Percentiles rank a stretch among this genome's conserved stretches.
Conservation (phyloP, 805 yeast species). For the Jamesozyma lodderae region DNA sequence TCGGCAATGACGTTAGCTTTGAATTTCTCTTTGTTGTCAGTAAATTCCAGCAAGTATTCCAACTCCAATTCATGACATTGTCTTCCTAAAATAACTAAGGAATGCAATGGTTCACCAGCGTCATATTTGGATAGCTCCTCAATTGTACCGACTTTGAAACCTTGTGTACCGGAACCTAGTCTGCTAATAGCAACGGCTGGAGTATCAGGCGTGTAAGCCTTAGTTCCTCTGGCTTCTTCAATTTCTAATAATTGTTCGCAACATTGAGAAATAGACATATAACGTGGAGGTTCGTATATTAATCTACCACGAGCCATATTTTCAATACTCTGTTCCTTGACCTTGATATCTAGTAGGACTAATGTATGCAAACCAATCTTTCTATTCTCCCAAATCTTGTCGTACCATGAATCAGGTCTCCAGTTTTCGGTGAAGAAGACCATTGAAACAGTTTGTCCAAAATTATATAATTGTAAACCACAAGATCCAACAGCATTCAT, state of each 20-base stretch:
- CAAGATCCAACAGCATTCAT: conserved; percentile 99
- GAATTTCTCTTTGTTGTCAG: conserved; percentile 47
- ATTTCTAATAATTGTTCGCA: conserved; percentile 81
- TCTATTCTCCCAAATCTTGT: conserved; percentile 81
- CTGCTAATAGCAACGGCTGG: conserved; percentile 93
- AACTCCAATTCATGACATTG: conserved; percentile 89
- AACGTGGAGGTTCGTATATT: conserved; percentile 94
- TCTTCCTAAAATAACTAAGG: conserved; percentile 83
- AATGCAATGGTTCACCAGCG: conserved; percentile 90
- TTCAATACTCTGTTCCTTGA: conserved; percentile 91
- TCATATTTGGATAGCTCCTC: conserved; percentile 71
- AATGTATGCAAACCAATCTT: conserved; percentile 86
- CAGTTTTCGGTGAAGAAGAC: conserved; percentile 92
- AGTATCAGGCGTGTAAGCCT: conserved; percentile 75
- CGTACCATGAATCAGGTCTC: conserved; percentile 95
- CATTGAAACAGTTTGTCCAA: conserved; percentile 94
- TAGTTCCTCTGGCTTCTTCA: conserved; percentile 66
- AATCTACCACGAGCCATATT: conserved; percentile 88
- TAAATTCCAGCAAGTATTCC: conserved; percentile 73
- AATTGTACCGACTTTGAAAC: conserved; percentile 77
- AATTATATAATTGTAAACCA: conserved; percentile 88
- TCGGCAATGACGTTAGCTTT: conserved; percentile 38
- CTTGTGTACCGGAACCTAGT: conserved; percentile 77
- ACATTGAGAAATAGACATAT: conserved; percentile 87
- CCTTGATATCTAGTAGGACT: conserved; percentile 83